These are phyloP conservation scores for Fusarium armeniacum DNA, from an alignment of 2,329 filamentous ascomycete species.

Conservation along the genomic window DNA sequence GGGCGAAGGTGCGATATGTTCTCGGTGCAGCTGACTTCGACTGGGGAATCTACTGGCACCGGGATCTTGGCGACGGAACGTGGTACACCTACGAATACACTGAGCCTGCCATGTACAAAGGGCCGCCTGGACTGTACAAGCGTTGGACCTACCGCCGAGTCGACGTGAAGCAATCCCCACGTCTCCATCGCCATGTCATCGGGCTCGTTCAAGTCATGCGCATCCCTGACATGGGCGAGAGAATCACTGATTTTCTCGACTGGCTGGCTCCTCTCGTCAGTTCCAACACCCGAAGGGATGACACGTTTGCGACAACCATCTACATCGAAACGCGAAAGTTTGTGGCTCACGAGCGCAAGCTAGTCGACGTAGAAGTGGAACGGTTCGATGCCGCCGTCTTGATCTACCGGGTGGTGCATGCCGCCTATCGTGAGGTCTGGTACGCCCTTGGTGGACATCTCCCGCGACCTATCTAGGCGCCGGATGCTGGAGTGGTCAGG, in stretches of 20 bases:
- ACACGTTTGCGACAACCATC: conserved; percentile 51
- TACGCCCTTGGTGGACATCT: conserved; percentile 51
- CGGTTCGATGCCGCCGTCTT: conserved; percentile 50
- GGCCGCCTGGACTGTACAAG: conserved; percentile 27
- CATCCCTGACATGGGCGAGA: conserved; percentile 36
- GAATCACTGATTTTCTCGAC: conserved; percentile 52
- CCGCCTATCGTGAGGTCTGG: conserved; percentile 52
- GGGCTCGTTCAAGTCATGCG: conserved; percentile 52
- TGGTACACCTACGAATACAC: conserved; percentile 47
- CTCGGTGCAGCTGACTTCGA: conserved; percentile 51
- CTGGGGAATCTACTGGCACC: conserved; percentile 57
- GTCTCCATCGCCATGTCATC: conserved; percentile 50
- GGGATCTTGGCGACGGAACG: conserved; percentile 45
- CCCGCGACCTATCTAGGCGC: conserved; percentile 51
- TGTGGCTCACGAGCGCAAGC: conserved; percentile 34
- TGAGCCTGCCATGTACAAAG: conserved; percentile 6
- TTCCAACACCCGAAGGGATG: conserved; percentile 45
- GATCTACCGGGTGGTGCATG: conserved; percentile 49
- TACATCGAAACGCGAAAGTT: conserved; percentile 50
- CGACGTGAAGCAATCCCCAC: conserved; percentile 47
- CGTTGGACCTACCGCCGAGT: conserved; percentile 39
- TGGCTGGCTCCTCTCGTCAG: conserved; percentile 51
- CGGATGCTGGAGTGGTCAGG: conserved; percentile 35
- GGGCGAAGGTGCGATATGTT: conserved; percentile 39
- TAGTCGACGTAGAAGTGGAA: conserved; percentile 26